These are phyloP conservation scores for Candida chilensis DNA, from an alignment of 805 yeast genomes.

Conservation along the genomic window DNA sequence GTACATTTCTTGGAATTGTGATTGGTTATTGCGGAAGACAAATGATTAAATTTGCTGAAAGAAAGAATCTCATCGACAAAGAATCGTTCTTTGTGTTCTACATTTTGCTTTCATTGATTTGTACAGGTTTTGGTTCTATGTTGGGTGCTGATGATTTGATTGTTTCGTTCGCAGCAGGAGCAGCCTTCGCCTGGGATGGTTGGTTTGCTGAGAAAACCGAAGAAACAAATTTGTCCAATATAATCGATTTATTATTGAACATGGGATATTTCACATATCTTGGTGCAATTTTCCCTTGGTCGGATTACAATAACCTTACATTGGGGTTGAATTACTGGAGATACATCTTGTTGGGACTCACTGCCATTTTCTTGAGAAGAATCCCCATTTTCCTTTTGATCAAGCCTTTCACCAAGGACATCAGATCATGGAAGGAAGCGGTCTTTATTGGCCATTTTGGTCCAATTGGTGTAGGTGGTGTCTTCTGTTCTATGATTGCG, in stretches of 20 bases:
- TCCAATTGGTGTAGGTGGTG: slow-evolving; percentile 66
- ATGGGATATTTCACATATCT: slow-evolving; percentile 61
- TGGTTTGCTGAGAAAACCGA: slow-evolving; percentile 50
- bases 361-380: slow-evolving; percentile 40
- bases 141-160: slow-evolving; percentile 65
- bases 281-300: slow-evolving; percentile 69
- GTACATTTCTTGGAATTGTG: slow-evolving; percentile 39
- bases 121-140: slow-evolving; percentile 56
- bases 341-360: slow-evolving; percentile 39
- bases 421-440: slow-evolving; percentile 59
- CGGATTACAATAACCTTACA: slow-evolving; percentile 35
- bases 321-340: slow-evolving; percentile 47
- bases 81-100: slow-evolving; percentile 53
- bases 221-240: slow-evolving; percentile 56
- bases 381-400: slow-evolving; percentile 46
- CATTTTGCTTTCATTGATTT: slow-evolving; percentile 42
- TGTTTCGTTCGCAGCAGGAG: slow-evolving; percentile 68
- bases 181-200: slow-evolving; percentile 70
- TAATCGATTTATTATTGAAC: slow-evolving; percentile 55
- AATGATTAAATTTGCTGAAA: slow-evolving; percentile 44
- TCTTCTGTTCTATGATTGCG: slow-evolving; percentile 44
- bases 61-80: slow-evolving; percentile 43
- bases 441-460: slow-evolving; percentile 70
- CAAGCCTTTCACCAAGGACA: slow-evolving; percentile 52
- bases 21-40: slow-evolving; percentile 44